phyloP scores from a whole-genome alignment of 345 rosid species.

The Leavenworthia alabamica region DNA sequence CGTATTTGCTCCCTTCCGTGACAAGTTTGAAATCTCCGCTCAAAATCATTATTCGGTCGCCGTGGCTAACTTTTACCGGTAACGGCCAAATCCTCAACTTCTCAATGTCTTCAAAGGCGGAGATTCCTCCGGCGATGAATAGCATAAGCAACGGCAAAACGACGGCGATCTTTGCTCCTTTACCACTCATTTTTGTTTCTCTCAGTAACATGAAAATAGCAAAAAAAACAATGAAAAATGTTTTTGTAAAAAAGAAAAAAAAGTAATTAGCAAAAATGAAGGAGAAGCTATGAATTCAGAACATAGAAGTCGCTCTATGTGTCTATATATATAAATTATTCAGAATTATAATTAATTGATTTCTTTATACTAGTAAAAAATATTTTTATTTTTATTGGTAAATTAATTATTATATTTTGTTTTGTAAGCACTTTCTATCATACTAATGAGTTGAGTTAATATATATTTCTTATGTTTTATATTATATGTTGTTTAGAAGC shows the following conservation, averaged over 20 bases:
- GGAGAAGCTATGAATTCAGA: slow-evolving; percentile 2
- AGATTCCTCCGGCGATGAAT: slow-evolving; percentile 24
- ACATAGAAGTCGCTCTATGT: slow-evolving; percentile 2
- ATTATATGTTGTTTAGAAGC: too few species aligned
- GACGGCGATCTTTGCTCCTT: slow-evolving; percentile 13
- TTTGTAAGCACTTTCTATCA: background rate
- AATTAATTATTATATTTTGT: background rate
- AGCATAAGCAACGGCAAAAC: slow-evolving; percentile 18
- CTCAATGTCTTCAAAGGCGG: slow-evolving; percentile 21
- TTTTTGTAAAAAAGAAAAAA: background rate
- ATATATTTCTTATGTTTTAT: too few species aligned
- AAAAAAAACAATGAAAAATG: background rate
- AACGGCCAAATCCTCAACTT: slow-evolving; percentile 50
- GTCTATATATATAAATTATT: background rate
- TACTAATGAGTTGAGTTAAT: too few species aligned
- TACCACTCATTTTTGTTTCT: slow-evolving; percentile 16
- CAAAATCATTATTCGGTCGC: slow-evolving; percentile 33
- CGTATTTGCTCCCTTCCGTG: slow-evolving; percentile 29
- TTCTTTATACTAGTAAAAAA: too few species aligned
- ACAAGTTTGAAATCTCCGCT: slow-evolving; percentile 34
- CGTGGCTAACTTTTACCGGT: slow-evolving; percentile 40
- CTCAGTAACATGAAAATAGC: background rate
- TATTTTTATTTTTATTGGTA: background rate
- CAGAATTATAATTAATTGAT: background rate
- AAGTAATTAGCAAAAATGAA: background rate